A percentile compares a stretch with the other conserved stretches of the same genome.
These are phyloP conservation scores for Carallia pectinifolia DNA, from an alignment of 345 rosid species.

Conservation along the genomic window DNA sequence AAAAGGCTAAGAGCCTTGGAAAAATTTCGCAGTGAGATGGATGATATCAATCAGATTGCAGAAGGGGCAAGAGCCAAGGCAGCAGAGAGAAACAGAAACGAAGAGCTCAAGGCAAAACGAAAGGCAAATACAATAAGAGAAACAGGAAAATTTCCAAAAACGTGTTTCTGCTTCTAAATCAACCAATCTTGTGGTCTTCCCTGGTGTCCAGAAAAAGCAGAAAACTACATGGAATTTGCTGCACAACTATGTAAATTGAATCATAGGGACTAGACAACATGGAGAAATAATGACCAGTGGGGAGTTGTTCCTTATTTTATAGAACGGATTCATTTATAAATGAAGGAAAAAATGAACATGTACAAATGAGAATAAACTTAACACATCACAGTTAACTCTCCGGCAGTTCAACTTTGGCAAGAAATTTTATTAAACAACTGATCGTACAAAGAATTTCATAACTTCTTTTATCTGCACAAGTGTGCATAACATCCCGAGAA, in stretches of 20 bases:
- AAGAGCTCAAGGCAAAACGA: slow-evolving; percentile 55
- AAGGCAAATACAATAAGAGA: slow-evolving; percentile 62
- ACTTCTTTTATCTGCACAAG: too few relatives aligned
- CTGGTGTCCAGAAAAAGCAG: background rate
- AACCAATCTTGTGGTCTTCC: slow-evolving; percentile 3
- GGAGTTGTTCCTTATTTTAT: too few relatives aligned
- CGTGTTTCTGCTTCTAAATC: slow-evolving; percentile 57
- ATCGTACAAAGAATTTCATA: too few relatives aligned
- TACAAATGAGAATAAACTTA: too few relatives aligned
- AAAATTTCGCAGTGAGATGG: slow-evolving; percentile 40
- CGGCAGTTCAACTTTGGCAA: too few relatives aligned
- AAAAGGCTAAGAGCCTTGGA: slow-evolving; percentile 42
- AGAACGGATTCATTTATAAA: too few relatives aligned
- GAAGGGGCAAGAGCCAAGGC: slow-evolving; percentile 59
- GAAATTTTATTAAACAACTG: too few relatives aligned
- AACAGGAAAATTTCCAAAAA: slow-evolving; percentile 46
- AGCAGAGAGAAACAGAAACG: slow-evolving; percentile 42
- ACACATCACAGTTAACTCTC: too few relatives aligned
- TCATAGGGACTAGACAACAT: background rate
- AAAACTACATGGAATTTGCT: background rate
- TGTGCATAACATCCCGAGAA: too few relatives aligned
- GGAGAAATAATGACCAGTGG: background rate
- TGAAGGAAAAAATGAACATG: too few relatives aligned
- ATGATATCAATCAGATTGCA: slow-evolving; percentile 39
- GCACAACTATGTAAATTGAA: background rate